These are phyloP conservation scores for Epithele typhae DNA, from an alignment of 768 basidiomycete genomes.

Conservation along the genomic window DNA sequence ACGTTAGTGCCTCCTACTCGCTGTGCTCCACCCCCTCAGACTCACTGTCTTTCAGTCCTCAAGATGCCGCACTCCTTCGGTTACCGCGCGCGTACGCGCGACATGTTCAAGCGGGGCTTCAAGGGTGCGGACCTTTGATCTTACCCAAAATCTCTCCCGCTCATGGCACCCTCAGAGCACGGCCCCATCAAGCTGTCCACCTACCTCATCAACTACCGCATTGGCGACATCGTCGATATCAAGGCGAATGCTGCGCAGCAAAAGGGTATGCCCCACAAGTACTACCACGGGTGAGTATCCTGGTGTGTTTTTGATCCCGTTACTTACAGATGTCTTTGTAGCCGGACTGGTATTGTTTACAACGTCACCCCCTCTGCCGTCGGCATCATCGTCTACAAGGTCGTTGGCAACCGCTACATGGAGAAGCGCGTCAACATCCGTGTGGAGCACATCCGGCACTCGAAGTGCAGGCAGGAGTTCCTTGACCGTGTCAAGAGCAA, in stretches of 20 bases:
- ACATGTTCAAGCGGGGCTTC: constrained; percentile 99
- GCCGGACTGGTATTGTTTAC: constrained; percentile 97
- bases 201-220: constrained; percentile 87
- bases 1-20: constrained; percentile 35
- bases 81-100: constrained; percentile 99
- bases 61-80: constrained; percentile 99
- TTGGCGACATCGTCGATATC: constrained; percentile 99
- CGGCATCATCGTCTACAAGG: constrained; percentile 96
- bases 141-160: constrained; percentile 7
- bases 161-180: constrained; percentile 53
- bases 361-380: constrained; percentile 95
- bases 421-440: constrained; percentile 99
- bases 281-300: constrained; percentile 84
- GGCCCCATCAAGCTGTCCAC: constrained; percentile 90
- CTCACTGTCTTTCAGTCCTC: constrained; percentile 39
- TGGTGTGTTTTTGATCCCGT: background rate
- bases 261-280: constrained; percentile 99
- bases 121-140: constrained; percentile 60
- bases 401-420: constrained; percentile 98
- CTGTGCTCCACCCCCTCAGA: constrained; percentile 9
- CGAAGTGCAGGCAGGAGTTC: constrained; percentile 86
- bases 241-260: constrained; percentile 99
- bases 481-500: constrained; percentile 98
- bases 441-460: constrained; percentile 93
- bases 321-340: constrained; percentile 25